Base-by-base conservation (phyloP, 495 filamentous ascomycete genomes). In the Hypoxylon lienhwacheense region DNA sequence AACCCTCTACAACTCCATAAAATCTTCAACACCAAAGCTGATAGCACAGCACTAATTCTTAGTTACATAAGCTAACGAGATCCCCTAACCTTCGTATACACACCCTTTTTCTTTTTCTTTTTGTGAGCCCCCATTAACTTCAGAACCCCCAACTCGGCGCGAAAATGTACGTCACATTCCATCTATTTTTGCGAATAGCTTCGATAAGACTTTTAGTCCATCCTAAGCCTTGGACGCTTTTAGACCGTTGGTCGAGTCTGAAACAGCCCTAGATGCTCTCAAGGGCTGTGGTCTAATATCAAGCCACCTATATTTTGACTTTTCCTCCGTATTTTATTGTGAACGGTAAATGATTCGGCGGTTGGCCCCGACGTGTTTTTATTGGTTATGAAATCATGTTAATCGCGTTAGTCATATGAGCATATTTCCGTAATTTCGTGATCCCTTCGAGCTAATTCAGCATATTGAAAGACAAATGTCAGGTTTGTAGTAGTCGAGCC, bases 341-440 rank as follows among this genome's bases (percentile, higher is more conserved):
- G 19, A 17, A 29, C 49, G 26, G 35, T 28, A n/a, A n/a, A n/a
- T 39, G 29, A 20, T 50, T 45, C 12, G 11, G 20, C 8, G 19
- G 25, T 34, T 31, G 20, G 29, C 12, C n/a, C 29, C n/a, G 15
- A 25, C 40, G 10, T 17, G 19, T 19, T 10, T 31, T 17, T 46
- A 11, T 41, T 26, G 28, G 34, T 34, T 42, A 43, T 43, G 36
- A 21, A 31, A 39, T 43, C 35, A 22, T 46, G 22, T 12, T 26
- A 8, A 48, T 35, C 29, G 47, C 45, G 26, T 43, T 15, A 25
- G 24, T 52, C 52, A 34, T 56, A n/a, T n/a, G n/a, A n/a, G 42
- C 14, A 31, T 37, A 29, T 35, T 61, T 26, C 52, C 42, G 37
- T 61, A 48, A 53, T 12, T 10, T 51, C 58, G 21, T 55, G 31